Evolutionary conservation across 176 grass and related monocot genomes (phyloP), one percentile per base, ranked within the genome.

Genomic region (Musa acuminata): DNA sequence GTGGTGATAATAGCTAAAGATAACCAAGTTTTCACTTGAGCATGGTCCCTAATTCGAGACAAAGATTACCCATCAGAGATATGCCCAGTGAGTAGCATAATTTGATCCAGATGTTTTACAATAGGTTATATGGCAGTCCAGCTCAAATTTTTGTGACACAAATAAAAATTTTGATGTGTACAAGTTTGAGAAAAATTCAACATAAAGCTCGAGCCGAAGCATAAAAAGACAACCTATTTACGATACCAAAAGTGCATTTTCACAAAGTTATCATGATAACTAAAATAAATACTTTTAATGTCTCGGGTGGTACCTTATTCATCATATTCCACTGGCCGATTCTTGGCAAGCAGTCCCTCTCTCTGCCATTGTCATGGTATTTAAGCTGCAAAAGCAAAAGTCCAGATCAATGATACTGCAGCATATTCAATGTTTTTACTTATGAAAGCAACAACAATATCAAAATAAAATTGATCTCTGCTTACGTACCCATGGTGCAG

Each of bases 281-380:
- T 51, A 43, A 25, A 51, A 11, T 11, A 51, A 50, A 51, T 71
- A 50, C n/a, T n/a, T 13, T 9, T 71, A 13, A 19, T 19, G 16
- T 17, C 9, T 9, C 1, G 16, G 9, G 11, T 51, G 11, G 20
- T 88, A 99, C 95, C 84, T 99, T 99, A 52, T 99, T 99, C 95
- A 91, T 99, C 95, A 99, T 99, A 78, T 99, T 99, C 95, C 95
- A 99, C 82, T 99, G 95, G 25, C 95, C 95, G 51, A 91, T 62
- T 80, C 88, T 91, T 71, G 95, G 95, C 64, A 89, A 83, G 84
- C 95, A 99, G 63, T 99, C 88, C 73, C 84, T 94, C 76, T 99
- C 95, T 86, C 75, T 89, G 19, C 95, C 95, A 63, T 88, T 89
- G 65, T 98, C 95, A 11, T 87, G 85, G 79, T 93, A 98, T 60